Percentiles rank a stretch among this genome's conserved stretches.
Conservation (phyloP, 768 basidiomycete genomes). For the Termitomyces sp. region DNA sequence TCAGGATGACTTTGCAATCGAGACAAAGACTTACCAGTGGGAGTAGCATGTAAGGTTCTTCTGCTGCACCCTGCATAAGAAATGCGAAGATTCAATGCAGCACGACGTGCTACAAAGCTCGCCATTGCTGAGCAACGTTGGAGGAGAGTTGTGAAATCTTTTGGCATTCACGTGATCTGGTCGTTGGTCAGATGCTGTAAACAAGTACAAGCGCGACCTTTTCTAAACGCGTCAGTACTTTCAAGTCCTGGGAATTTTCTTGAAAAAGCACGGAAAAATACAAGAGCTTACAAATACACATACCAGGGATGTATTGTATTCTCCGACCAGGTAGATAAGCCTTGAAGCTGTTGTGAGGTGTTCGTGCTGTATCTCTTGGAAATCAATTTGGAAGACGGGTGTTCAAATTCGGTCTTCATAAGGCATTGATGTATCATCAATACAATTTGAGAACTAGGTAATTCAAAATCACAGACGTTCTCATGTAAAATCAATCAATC, state of each 20-base stretch:
- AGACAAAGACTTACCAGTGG: conserved; percentile 3
- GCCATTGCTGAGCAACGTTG: conserved; percentile 1
- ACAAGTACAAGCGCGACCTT: not conserved
- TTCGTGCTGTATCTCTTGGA: not conserved
- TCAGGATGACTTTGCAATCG: not conserved
- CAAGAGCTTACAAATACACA: not conserved
- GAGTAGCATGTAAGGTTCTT: conserved; percentile 5
- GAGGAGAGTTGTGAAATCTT: not conserved
- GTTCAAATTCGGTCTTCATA: not conserved
- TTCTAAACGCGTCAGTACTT: conserved; percentile 4
- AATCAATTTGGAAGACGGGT: not conserved
- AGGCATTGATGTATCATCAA: not conserved
- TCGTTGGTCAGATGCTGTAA: not conserved
- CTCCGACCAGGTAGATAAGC: not conserved
- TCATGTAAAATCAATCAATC: not conserved
- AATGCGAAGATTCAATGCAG: not conserved
- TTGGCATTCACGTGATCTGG: not conserved
- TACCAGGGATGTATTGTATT: not conserved
- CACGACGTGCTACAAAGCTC: conserved; percentile 3
- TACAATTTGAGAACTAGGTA: not conserved
- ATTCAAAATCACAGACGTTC: not conserved
- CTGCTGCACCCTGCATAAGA: not conserved
- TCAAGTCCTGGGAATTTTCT: too few species aligned
- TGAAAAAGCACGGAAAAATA: too few species aligned
- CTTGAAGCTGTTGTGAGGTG: not conserved